Evolutionary conservation across 371 early-diverging fungal genomes (phyloP).

Genomic region (Mortierella sp.): DNA sequence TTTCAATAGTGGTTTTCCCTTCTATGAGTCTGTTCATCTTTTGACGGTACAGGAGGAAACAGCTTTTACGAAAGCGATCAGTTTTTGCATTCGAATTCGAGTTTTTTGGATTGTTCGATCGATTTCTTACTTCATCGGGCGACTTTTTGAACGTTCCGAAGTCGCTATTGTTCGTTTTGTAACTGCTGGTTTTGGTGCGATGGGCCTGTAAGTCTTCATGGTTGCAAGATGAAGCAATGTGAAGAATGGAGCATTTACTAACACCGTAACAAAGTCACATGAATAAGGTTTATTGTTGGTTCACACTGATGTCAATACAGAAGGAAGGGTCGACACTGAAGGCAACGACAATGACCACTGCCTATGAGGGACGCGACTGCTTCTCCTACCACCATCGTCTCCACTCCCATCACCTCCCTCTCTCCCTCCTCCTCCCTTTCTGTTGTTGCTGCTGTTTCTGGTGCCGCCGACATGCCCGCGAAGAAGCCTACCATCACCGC

Average conservation of each 20-base stretch:
- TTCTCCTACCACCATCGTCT: not conserved
- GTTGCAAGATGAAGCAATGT: not conserved
- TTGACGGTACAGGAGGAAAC: constrained; percentile 3
- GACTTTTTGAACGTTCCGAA: not conserved
- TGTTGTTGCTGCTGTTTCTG: not conserved
- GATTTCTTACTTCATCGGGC: not conserved
- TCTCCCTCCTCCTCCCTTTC: not conserved
- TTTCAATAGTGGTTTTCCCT: not conserved
- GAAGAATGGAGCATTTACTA: not conserved
- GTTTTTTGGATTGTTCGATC: not conserved
- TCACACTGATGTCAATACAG: constrained; percentile 19
- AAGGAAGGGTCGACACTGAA: constrained; percentile 17
- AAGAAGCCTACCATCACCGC: not conserved
- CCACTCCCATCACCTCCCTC: not conserved
- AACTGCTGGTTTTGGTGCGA: not conserved
- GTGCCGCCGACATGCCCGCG: not conserved
- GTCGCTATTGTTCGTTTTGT: too few species aligned
- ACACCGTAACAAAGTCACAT: not conserved
- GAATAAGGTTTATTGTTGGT: not conserved
- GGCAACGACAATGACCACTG: constrained; percentile 32
- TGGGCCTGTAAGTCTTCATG: not conserved
- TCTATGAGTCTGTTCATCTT: constrained; percentile 3
- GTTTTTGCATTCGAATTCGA: not conserved
- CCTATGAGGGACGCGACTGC: not conserved
- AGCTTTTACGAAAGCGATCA: not conserved